Evolutionary conservation across 208 protist genomes (phyloP).

Genomic region (Trypanosoma scelopori): DNA sequence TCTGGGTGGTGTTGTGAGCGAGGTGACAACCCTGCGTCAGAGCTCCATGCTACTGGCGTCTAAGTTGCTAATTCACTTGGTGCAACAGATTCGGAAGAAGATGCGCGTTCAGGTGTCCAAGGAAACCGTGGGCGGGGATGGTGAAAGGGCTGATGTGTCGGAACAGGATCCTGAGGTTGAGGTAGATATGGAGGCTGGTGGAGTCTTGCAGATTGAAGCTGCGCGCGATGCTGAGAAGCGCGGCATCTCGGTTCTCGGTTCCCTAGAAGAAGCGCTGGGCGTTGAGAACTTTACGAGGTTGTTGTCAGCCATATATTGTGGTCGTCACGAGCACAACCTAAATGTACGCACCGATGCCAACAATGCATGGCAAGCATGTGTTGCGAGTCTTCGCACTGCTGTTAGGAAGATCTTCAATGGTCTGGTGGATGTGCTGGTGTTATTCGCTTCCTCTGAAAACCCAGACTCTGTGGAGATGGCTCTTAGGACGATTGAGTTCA

Average conservation of each 20-base stretch:
- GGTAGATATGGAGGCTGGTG: constrained; percentile 20
- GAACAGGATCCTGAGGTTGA: constrained; percentile 9
- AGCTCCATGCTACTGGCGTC: constrained; percentile 87
- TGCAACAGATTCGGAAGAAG: constrained; percentile 83
- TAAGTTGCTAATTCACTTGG: constrained; percentile 90
- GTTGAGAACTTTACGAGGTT: constrained; percentile 68
- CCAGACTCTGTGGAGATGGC: constrained; percentile 84
- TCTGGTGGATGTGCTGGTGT: constrained; percentile 68
- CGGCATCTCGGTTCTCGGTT: constrained; percentile 80
- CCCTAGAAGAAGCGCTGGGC: constrained; percentile 82
- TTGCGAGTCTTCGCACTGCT: constrained; percentile 83
- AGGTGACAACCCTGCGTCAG: constrained; percentile 84
- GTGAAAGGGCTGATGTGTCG: constrained; percentile 31
- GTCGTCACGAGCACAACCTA: constrained; percentile 79
- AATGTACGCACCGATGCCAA: constrained; percentile 78
- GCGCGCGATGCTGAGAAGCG: constrained; percentile 86
- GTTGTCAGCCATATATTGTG: constrained; percentile 82
- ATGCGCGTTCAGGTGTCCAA: constrained; percentile 71
- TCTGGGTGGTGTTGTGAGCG: constrained; percentile 73
- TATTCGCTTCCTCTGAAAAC: constrained; percentile 74
- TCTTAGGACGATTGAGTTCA: constrained; percentile 89
- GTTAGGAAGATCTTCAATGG: constrained; percentile 88
- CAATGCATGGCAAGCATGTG: constrained; percentile 88
- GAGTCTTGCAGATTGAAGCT: constrained; percentile 71
- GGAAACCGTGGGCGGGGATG: constrained; percentile 25